These are phyloP conservation scores for Auriculariales sp. DNA, from an alignment of 768 basidiomycete genomes.

Conservation along the genomic window DNA sequence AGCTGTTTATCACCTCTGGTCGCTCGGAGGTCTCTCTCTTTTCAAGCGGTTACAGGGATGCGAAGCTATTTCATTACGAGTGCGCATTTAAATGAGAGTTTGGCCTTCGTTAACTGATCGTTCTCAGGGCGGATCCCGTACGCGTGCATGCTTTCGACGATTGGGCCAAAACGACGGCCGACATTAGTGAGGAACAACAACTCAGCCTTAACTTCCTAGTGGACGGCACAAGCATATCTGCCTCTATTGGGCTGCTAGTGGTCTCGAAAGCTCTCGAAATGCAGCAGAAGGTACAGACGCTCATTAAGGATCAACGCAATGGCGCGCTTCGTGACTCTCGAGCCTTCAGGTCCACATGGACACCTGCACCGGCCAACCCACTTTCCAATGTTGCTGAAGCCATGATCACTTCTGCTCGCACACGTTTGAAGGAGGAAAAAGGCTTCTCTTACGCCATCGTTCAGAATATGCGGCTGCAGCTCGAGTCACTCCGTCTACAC, in stretches of 20 bases:
- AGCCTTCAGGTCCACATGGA: constrained; percentile 58
- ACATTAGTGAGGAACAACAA: constrained; percentile 28
- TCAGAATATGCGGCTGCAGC: constrained; percentile 60
- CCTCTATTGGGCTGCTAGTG: constrained; percentile 55
- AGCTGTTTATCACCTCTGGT: constrained; percentile 63
- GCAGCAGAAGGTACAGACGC: constrained; percentile 56
- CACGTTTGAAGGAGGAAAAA: constrained; percentile 48
- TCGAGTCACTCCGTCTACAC: constrained; percentile 49
- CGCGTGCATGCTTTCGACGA: constrained; percentile 65
- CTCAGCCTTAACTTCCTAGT: constrained; percentile 66
- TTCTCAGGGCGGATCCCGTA: constrained; percentile 58
- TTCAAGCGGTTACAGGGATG: constrained; percentile 68
- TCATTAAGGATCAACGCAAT: constrained; percentile 56
- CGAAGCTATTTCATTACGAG: constrained; percentile 63
- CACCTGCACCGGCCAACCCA: constrained; percentile 63
- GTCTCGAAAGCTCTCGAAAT: constrained; percentile 67
- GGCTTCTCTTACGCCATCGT: constrained; percentile 45
- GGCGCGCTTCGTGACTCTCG: constrained; percentile 69
- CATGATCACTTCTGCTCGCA: constrained; percentile 62
- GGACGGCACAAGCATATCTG: constrained; percentile 49
- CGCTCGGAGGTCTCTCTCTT: constrained; percentile 41
- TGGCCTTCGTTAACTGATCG: neutral
- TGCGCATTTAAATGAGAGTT: constrained; percentile 20
- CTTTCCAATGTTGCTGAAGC: constrained; percentile 77
- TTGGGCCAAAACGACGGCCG: constrained; percentile 44